Base-by-base conservation (phyloP, 768 basidiomycete species). In the Suillus cothurnatus region DNA sequence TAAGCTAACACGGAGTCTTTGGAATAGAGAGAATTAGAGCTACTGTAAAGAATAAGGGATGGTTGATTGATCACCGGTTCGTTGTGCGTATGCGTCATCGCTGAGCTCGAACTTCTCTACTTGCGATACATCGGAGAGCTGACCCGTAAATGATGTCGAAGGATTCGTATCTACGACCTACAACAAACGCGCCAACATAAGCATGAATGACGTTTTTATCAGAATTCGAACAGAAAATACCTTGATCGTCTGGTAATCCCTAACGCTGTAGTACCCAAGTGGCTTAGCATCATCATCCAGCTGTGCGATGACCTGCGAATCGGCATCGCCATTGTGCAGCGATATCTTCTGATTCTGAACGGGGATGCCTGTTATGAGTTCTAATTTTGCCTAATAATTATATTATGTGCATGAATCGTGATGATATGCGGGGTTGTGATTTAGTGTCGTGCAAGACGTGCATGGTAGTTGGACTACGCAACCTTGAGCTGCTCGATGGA, bases 81-180 rank as follows among this genome's bases (percentile, higher is more conserved):
- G 80, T 71, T 86, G 79, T 28, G 88, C 93, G 72, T 99, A 99
- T 64, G 90, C 93, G 5, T 87, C 87, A 4, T 88, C 84, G 9
- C 88, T 89, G 60, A 99, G 76, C 80, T 97, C 97, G 69, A 95
- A 99, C 75, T 98, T 97, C 32, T 97, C 89, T 2, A 97, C 94
- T 77, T 90, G 87, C 0, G 89, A 88, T 1, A 92, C 83, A 76
- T 97, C 96, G 9, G 89, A 86, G 61, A 92, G 85, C 73, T 96
- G 94, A 2, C 95, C 96, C 0, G 91, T 92, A 59, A 92, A 83
- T 41, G 90, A 88, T 1, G 76, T 78, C 2, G 89, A 82, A 9
- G 96, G 94, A 73, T 97, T 87, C 23, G 84, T 86, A 71, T 97
- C 92, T 66, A 82, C 80, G 12, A 92, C 86, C 92, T 93, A 68